Evolutionary conservation across 1,284 basidiomycete genomes (phyloP).

Genomic region (Bondarzewia mesenterica): DNA sequence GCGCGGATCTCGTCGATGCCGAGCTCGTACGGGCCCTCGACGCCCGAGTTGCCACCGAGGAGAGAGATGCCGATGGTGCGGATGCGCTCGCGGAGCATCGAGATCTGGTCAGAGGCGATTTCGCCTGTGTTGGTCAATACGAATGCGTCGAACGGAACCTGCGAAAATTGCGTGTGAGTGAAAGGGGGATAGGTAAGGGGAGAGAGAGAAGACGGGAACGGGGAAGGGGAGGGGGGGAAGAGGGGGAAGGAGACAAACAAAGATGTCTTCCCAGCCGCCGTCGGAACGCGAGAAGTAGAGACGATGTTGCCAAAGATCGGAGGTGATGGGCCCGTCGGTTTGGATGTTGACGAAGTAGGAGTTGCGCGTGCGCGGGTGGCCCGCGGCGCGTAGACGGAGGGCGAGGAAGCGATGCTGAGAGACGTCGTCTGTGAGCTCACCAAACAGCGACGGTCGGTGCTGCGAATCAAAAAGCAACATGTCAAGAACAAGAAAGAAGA

Average conservation of each 20-base stretch:
- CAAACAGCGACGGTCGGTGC: conserved; percentile 70
- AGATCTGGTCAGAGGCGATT: conserved; percentile 57
- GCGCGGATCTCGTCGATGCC: conserved; percentile 66
- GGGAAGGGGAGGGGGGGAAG: not conserved
- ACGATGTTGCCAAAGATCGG: conserved; percentile 86
- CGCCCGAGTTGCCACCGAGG: conserved; percentile 68
- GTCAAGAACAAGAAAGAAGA: not conserved
- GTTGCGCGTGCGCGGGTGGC: conserved; percentile 60
- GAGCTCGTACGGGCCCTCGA: conserved; percentile 67
- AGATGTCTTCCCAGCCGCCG: conserved; percentile 79
- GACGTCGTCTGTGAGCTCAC: conserved; percentile 75
- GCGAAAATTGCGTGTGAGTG: not conserved
- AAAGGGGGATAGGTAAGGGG: not conserved
- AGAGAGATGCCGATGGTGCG: conserved; percentile 80
- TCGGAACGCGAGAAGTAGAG: conserved; percentile 68
- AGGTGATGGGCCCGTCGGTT: conserved; percentile 69
- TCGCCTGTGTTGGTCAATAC: conserved; percentile 80
- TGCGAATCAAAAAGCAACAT: conserved; percentile 17
- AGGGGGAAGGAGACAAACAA: conserved; percentile 39
- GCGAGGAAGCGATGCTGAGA: conserved; percentile 73
- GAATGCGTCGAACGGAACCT: conserved; percentile 81
- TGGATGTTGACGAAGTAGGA: conserved; percentile 89
- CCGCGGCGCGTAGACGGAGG: conserved; percentile 65
- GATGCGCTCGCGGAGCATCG: conserved; percentile 70
- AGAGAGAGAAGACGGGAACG: conserved; percentile 1